Base-by-base conservation (phyloP, 1,139 yeast genomes). In the Lodderomyces metapsilosis region DNA sequence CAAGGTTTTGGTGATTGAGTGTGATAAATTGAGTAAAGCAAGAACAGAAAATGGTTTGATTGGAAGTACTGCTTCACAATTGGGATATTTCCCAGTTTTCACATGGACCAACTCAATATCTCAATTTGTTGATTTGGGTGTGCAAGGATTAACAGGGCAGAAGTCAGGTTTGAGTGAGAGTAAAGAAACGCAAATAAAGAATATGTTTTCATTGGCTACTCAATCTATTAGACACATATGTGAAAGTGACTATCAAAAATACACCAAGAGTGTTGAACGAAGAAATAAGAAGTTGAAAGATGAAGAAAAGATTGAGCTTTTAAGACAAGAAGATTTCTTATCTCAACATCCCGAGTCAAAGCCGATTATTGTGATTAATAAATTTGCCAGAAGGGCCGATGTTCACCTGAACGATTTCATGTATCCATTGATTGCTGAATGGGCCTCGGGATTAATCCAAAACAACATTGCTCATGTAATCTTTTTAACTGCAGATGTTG, bases 51-150 rank as follows among this genome's bases (percentile, higher is more conserved):
- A 84, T 2, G 74, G 75, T 22, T 80, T 88, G 49, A 67, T 92
- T 40, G 76, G 77, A 44, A 74, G 75, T 37, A 77, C 89, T 10
- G 89, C 98, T 0, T 67, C 66, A 30, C 91, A 88, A 57, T 58
- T 89, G 28, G 98, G 98, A 0, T 92, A 92, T 61, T 88, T 79
- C 68, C 98, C 98, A 0, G 84, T 88, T 3, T 92, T 92, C 60
- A 87, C 96, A 9, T 92, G 98, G 96, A 68, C 91, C 48, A 88
- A 88, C 57, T 78, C 87, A 4, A 67, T 91, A 18, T 80, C 96
- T 0, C 80, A 81, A 47, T 84, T 89, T 47, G 67, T 88, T 41
- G 98, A 92, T 62, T 74, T 94, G 52, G 89, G 83, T 42, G 86
- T 87, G 12, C 96, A 88, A 58, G 92, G 97, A 42, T 59, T 92